phyloP scores from a whole-genome alignment of 2,329 filamentous ascomycete species.

The Hypoxylon rubiginosum region DNA sequence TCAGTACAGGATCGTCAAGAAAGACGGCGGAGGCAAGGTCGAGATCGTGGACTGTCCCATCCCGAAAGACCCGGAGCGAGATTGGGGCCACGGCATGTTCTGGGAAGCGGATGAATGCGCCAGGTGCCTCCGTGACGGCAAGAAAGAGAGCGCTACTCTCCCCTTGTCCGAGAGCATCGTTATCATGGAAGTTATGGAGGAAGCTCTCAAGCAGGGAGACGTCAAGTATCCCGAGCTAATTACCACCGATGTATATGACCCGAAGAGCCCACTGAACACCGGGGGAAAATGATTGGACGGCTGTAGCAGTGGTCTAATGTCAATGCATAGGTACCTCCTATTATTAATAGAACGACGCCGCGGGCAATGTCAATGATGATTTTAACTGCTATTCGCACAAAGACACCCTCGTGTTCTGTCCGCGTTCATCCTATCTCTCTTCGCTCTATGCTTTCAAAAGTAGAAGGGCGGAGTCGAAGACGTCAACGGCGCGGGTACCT shows the following conservation, averaged over 20 bases:
- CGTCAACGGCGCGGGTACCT: no score
- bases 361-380: not conserved
- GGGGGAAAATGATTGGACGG: constrained; percentile 52
- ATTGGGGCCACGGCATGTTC: constrained; percentile 85
- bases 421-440: no score
- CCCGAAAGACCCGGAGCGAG: constrained; percentile 62
- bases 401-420: not conserved
- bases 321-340: not conserved
- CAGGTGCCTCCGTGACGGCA: constrained; percentile 80
- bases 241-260: constrained; percentile 69
- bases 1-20: constrained; percentile 73
- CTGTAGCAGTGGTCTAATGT: not conserved
- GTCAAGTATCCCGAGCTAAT: constrained; percentile 69
- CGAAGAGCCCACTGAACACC: constrained; percentile 73
- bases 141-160: constrained; percentile 78
- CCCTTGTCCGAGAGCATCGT: constrained; percentile 82
- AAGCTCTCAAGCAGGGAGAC: constrained; percentile 66
- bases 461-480: no score
- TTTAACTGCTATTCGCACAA: not conserved
- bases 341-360: not conserved
- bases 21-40: constrained; percentile 60
- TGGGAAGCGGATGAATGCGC: constrained; percentile 88
- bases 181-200: constrained; percentile 83
- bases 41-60: constrained; percentile 68
- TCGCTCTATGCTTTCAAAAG: no score